Percentiles rank a stretch among this genome's conserved stretches.
Evolutionary conservation across 2,329 filamentous ascomycete genomes (phyloP).

Genomic region (Aspergillus melleus): DNA sequence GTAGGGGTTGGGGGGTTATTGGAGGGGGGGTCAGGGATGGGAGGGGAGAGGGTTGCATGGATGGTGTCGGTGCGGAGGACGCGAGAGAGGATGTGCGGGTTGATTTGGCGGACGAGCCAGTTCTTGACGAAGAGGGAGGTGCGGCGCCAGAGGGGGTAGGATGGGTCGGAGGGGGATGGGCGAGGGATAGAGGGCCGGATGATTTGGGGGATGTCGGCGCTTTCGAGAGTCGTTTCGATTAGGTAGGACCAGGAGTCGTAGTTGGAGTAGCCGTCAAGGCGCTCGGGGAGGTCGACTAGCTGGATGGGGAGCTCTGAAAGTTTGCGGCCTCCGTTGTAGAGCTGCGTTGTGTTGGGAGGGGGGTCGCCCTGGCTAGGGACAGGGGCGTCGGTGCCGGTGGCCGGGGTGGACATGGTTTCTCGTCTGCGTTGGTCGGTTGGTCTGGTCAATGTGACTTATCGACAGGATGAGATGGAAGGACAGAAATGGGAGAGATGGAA

Average conservation of each 20-base stretch:
- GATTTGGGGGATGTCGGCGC: background rate
- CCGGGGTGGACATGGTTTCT: background rate
- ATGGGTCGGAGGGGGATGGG: background rate
- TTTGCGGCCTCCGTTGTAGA: background rate
- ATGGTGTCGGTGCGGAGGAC: background rate
- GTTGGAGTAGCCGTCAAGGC: background rate
- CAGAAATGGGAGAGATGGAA: too few relatives aligned
- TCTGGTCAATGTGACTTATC: background rate
- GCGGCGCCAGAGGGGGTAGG: background rate
- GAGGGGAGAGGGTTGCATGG: too few relatives aligned
- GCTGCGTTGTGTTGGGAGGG: background rate
- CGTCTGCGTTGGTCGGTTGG: background rate
- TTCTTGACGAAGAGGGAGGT: background rate
- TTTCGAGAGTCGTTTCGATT: background rate
- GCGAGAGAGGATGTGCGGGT: background rate
- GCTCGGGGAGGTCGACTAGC: background rate
- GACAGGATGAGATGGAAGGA: background rate
- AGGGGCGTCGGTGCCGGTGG: background rate
- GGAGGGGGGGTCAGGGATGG: too few relatives aligned
- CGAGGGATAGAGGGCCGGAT: background rate
- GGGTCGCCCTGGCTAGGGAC: background rate
- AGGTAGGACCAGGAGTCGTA: background rate
- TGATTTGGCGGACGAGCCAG: background rate
- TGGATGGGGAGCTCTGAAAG: background rate
- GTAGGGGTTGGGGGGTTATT: too few relatives aligned